Percentiles rank a stretch among this genome's conserved stretches.
phyloP scores from a whole-genome alignment of 169 alveolate species.

The Neospora caninum region DNA sequence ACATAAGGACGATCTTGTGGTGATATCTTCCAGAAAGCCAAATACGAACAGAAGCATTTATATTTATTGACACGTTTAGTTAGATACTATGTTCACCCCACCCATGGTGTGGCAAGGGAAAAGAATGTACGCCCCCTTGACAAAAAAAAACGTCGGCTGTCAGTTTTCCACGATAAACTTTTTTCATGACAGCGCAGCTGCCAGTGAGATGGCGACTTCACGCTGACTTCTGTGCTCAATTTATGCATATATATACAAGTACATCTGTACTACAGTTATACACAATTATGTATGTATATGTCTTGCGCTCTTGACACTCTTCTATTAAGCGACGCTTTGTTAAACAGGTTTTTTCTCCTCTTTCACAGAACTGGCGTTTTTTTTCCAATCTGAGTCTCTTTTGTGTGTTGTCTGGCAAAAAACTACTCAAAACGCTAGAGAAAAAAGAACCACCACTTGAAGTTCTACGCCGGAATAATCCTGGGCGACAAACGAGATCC shows the following conservation, averaged over 20 bases:
- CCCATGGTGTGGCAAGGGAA: too few relatives aligned
- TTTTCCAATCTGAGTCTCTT: neutral
- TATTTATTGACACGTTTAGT: too few relatives aligned
- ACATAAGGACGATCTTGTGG: too few relatives aligned
- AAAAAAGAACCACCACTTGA: neutral
- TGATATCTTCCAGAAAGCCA: too few relatives aligned
- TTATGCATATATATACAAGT: neutral
- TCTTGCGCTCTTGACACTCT: neutral
- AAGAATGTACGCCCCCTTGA: neutral
- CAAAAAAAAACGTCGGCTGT: neutral
- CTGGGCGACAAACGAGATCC: neutral
- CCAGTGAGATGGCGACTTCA: neutral
- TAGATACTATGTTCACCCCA: too few relatives aligned
- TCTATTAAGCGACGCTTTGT: neutral
- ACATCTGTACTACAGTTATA: too few relatives aligned
- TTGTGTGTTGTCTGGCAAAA: neutral
- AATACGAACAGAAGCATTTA: too few relatives aligned
- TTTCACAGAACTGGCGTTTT: too few relatives aligned
- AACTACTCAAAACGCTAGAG: neutral
- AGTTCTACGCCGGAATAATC: neutral
- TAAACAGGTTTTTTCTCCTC: neutral
- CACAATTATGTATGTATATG: too few relatives aligned
- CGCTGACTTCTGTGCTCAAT: neutral
- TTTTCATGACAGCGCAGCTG: neutral
- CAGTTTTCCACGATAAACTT: neutral